Evolutionary conservation across 768 basidiomycete genomes (phyloP).

Genomic region (Suillus fuscotomentosus): DNA sequence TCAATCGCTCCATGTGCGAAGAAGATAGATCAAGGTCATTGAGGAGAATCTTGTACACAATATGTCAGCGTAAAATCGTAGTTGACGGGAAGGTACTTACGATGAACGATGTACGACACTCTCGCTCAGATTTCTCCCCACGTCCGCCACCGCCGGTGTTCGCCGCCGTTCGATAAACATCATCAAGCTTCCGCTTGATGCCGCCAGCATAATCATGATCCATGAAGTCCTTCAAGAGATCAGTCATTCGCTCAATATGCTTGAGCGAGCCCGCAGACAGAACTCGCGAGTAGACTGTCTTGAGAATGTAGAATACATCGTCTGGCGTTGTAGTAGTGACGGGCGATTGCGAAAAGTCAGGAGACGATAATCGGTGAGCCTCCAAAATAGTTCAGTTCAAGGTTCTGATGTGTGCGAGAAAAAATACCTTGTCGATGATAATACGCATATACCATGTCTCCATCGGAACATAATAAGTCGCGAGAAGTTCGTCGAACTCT

Average conservation of each 20-base stretch:
- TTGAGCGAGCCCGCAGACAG: slow-evolving; percentile 71
- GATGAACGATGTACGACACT: slow-evolving; percentile 77
- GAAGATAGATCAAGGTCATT: slow-evolving; percentile 95
- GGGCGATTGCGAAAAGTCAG: slow-evolving; percentile 64
- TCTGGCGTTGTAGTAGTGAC: slow-evolving; percentile 80
- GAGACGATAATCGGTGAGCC: slow-evolving; percentile 85
- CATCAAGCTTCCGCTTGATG: slow-evolving; percentile 84
- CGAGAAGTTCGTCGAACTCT: slow-evolving; percentile 66
- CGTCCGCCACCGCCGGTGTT: slow-evolving; percentile 44
- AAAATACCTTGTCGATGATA: slow-evolving; percentile 80
- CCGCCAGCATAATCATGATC: slow-evolving; percentile 82
- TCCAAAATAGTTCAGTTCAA: slow-evolving; percentile 29
- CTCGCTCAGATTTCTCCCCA: slow-evolving; percentile 77
- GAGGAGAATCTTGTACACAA: slow-evolving; percentile 62
- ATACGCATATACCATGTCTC: slow-evolving; percentile 90
- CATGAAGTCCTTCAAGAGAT: slow-evolving; percentile 68
- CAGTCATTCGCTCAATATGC: slow-evolving; percentile 57
- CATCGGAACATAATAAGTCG: slow-evolving; percentile 80
- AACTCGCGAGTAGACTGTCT: slow-evolving; percentile 74
- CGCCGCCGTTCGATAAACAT: slow-evolving; percentile 66
- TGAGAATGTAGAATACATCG: slow-evolving; percentile 95
- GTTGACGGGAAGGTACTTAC: slow-evolving; percentile 44
- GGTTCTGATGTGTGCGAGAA: neutral
- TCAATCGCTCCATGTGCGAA: slow-evolving; percentile 82
- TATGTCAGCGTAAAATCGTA: slow-evolving; percentile 4